These are phyloP conservation scores for Xerocomus amazonicus DNA, from an alignment of 1,284 basidiomycete species.

Conservation along the genomic window DNA sequence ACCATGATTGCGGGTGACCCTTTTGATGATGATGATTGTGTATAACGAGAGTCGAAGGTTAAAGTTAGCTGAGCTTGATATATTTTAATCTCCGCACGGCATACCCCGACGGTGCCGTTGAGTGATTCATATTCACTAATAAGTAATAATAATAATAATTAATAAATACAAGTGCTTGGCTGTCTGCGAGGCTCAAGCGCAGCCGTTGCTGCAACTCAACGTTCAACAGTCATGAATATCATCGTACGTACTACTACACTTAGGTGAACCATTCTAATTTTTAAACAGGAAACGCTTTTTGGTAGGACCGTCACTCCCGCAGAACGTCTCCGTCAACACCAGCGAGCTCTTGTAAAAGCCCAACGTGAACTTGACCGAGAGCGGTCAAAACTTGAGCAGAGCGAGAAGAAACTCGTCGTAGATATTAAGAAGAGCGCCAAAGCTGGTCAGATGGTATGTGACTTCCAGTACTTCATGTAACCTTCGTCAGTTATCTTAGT, in stretches of 20 bases:
- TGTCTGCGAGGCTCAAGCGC: slow-evolving; percentile 6
- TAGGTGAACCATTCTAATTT: slow-evolving; percentile 7
- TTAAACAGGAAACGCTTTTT: slow-evolving; percentile 83
- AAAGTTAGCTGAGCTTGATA: slow-evolving; percentile 21
- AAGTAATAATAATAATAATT: not conserved
- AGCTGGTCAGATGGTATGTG: slow-evolving; percentile 86
- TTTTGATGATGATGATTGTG: slow-evolving; percentile 27
- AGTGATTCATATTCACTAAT: not conserved
- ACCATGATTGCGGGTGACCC: slow-evolving; percentile 19
- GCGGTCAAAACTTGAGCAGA: slow-evolving; percentile 89
- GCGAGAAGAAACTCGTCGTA: slow-evolving; percentile 88
- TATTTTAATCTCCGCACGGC: slow-evolving; percentile 23
- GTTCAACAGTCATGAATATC: slow-evolving; percentile 60
- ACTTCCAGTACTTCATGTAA: slow-evolving; percentile 1
- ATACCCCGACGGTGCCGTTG: slow-evolving; percentile 7
- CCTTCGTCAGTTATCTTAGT: slow-evolving; percentile 19
- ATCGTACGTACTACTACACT: slow-evolving; percentile 47
- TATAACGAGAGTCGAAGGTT: slow-evolving; percentile 19
- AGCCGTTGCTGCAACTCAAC: slow-evolving; percentile 14
- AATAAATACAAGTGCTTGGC: not conserved
- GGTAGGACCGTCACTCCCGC: slow-evolving; percentile 93
- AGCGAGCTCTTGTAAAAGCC: slow-evolving; percentile 92
- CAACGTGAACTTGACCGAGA: slow-evolving; percentile 97
- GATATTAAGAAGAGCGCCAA: slow-evolving; percentile 98
- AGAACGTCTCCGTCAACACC: slow-evolving; percentile 94